Evolutionary conservation across 2,329 filamentous ascomycete species (phyloP), one percentile per base, ranked within the genome.

Genomic region (Pseudocercospora fijiensis): DNA sequence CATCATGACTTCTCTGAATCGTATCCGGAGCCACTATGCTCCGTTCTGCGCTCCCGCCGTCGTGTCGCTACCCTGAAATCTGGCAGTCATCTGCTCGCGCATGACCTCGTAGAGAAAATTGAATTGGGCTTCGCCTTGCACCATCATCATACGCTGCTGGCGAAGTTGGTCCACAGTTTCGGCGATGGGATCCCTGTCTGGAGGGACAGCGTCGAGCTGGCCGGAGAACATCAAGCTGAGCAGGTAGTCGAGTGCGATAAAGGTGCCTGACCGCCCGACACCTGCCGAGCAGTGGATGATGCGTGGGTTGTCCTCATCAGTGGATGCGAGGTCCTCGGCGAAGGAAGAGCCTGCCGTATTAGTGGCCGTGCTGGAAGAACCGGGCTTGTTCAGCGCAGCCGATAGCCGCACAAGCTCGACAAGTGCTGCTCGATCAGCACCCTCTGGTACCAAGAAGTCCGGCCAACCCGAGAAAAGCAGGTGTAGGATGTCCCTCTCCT

Each of bases 241-340:
- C 26, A 99, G 85, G 76, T 96, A 92, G 77, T 98, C 95, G n/a
- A 99, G 84, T 1, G 92, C 90, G 72, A 99, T 96, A 75, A 98
- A 99, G 0, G 95, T 98, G 33, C 95, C 95, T 7, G 91, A 96
- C 61, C 95, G 87, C 11, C 95, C 95, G 13, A 99, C 94, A 43
- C 95, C 95, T 7, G 95, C 95, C 74, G 91, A 96, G 80, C 82
- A 84, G 63, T 84, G 82, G 1, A 84, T 78, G 65, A 98, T 88
- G 61, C 94, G 88, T 4, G 94, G 91, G 71, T 90, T 92, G 52
- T 67, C 65, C 56, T 74, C 69, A 30, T 71, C 69, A 8, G 69
- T 63, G 45, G 62, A 60, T n/a, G 70, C 65, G n/a, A 71, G 65
- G 49, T 71, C 70, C 24, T 64, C 53, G 75, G 77, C 64, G 55